Base-by-base conservation (phyloP, 176 grass and related monocot species). In the Oryza rufipogon region DNA sequence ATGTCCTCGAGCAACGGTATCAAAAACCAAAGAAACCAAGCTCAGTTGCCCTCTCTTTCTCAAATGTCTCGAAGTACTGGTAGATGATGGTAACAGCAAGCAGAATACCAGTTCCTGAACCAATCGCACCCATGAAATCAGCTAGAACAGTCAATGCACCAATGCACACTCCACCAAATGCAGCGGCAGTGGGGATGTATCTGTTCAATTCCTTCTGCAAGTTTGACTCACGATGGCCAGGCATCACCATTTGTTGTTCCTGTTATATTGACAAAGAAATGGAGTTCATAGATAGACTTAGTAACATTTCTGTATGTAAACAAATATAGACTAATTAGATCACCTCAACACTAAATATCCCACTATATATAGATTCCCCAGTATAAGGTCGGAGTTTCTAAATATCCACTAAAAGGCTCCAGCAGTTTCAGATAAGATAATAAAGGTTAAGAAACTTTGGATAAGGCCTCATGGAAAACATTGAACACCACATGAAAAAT, bases 11-110 rank as follows among this genome's bases (percentile, higher is more conserved):
- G 28, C 19, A 78, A 74, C 7, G 4, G 10, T 49, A 80, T 95
- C 85, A 98, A 73, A 98, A 81, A n/a, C 92, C 95, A 9, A 98
- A 90, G 84, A 90, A 90, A 86, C 88, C 88, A 73, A 90, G 83
- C 67, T 90, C 84, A 2, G 79, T 90, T 2, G 79, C 88, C 68
- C 88, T 78, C 58, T 90, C 84, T 28, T 90, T 90, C 74, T 86
- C 84, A 2, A 90, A 90, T 77, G 84, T 90, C 84, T 90, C 88
- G 11, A 90, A 86, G 80, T 90, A 90, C 17, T 86, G 88, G 74
- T 90, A 90, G 28, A 90, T 90, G 84, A 90, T 90, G 49, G 89
- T 90, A 28, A 90, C 84, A 11, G 88, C 89, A 48, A 90, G 80
- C 84, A 90, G 70, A 32, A 90, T 90, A 52, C 88, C 89, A 12